Base-by-base conservation (phyloP, 331 rosid genomes). In the Ulmus americana region DNA sequence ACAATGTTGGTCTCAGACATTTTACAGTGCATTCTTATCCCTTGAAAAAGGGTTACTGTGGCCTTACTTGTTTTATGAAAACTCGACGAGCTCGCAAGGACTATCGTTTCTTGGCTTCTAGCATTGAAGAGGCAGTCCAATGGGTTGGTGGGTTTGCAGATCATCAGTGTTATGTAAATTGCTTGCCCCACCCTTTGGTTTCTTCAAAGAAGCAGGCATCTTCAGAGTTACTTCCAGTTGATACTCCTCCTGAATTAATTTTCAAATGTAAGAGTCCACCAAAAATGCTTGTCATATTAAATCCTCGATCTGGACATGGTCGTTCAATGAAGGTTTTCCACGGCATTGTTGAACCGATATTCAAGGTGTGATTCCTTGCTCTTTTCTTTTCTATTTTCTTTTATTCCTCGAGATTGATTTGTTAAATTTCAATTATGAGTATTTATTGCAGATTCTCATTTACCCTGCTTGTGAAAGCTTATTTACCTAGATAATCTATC, bases 81-180 rank as follows among this genome's bases (percentile, higher is more conserved):
- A 55, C 97, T 39, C 75, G 63, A 70, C 84, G 99, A 76, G 79
- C 72, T 72, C 81, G 78, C 61, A 94, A 82, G 77, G 97, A 94
- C 79, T 85, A 79, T 51, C 90, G 91, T 43, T 94, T 87, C 84
- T 70, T 81, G 71, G 95, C 99, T 63, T 80, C 97, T 71, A 87
- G 72, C 45, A 46, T 74, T 35, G 99, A 94, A 59, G 99, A 94
- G 76, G 99, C 99, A 48, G 66, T 94, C 76, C 95, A 84, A 51
- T 94, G 99, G 99, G 95, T 94, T 76, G 95, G 91, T 40, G 97
- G 91, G 54, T 85, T 90, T 85, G 99, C 99, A 9, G 99, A 94
- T 79, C 99, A 94, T 73, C 95, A 90, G 48, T 94, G 99, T 75
- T 87, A 78, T 3, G 79, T 94, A 65, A 87, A 94, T 77, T 89